Percentiles rank a stretch among this genome's conserved stretches.
Evolutionary conservation across 306 rosid species (phyloP).

Genomic region (Luffa acutangula): DNA sequence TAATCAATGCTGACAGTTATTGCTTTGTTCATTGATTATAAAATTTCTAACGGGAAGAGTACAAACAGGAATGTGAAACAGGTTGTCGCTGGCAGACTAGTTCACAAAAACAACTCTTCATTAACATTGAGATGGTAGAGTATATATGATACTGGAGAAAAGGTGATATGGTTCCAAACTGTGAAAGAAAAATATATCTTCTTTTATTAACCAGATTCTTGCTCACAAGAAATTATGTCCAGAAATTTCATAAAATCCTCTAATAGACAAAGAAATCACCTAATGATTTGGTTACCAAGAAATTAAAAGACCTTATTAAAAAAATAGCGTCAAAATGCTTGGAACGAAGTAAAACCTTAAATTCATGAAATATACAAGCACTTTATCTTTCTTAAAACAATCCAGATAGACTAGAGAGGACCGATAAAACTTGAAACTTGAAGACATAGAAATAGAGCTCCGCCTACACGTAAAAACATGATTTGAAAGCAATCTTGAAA

Average conservation of each 20-base stretch:
- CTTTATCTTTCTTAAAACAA: neutral
- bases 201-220: neutral
- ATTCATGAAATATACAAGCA: neutral
- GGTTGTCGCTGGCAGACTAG: neutral
- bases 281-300: neutral
- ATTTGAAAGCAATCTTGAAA: neutral
- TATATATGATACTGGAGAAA: neutral
- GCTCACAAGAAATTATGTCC: neutral
- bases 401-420: neutral
- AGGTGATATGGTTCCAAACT: neutral
- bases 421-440: neutral
- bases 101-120: neutral
- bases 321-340: neutral
- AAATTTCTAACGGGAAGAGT: neutral
- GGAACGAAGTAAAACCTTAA: neutral
- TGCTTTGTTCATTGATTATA: neutral
- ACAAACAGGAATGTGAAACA: neutral
- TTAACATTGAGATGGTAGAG: neutral
- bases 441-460: neutral
- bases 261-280: neutral
- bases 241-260: neutral
- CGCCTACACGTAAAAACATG: neutral
- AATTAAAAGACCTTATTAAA: neutral
- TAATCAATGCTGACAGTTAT: neutral
- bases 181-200: neutral